Evolutionary conservation across 352 stramenopile species (phyloP), one percentile per base, ranked within the genome.

Genomic region (Phytophthora multivora): DNA sequence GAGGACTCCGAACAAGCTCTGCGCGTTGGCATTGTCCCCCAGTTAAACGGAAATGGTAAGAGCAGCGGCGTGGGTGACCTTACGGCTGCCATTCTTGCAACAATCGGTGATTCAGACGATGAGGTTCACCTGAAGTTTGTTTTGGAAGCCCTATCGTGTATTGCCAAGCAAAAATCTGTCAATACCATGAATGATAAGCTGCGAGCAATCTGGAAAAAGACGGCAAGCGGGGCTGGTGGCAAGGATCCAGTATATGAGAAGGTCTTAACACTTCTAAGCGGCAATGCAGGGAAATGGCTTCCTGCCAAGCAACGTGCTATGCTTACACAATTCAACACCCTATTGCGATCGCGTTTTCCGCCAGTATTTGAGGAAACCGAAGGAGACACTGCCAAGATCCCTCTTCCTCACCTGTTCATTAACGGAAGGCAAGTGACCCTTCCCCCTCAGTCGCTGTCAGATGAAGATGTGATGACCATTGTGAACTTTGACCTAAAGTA

Each of bases 401-500:
- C 26, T 18, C 11, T 59, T 21, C 73, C 79, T 0, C 72, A 77
- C 26, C 55, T 95, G 5, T 92, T 88, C 45, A 71, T 95, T 12
- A 95, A 95, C 45, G 84, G 84, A 6, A 83, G 73, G 23, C 75
- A 71, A 35, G 73, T 95, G 23, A 79, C 74, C 31, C 63, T 93
- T 15, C 82, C 81, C 0, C 18, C 66, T 16, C 63, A 84, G 11
- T 73, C 77, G 5, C 70, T 95, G 19, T 83, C 81, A 0, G 68
- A 74, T 18, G 79, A 86, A 62, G 84, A 91, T 60, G 71, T 93
- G 48, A 26, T 55, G 5, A 86, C 82, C 12, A 74, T 95, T 18
- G 72, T 79, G n/a, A 78, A 45, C 15, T 92, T 83, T 57, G 86
- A 95, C 26, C 71, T 84, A 30, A 89, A 85, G 53, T 79, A 87